Percentiles rank a stretch among this genome's conserved stretches.
phyloP scores from a whole-genome alignment of 176 grass and related monocot genomes.

The Pontederia crassipes region DNA sequence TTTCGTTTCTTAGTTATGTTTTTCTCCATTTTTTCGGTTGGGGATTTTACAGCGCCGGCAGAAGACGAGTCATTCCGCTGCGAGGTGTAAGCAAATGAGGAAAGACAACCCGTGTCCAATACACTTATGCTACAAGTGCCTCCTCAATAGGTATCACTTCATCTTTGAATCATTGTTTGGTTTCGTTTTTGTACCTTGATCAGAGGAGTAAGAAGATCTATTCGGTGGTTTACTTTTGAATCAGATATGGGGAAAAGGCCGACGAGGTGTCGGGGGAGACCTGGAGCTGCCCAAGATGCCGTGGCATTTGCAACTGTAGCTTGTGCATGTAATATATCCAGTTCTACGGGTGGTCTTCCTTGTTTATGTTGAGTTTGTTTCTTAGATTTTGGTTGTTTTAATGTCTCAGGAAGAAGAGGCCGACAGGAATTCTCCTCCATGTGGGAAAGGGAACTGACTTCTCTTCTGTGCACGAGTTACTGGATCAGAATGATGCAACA shows the following conservation, averaged over 20 bases:
- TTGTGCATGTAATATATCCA: slow-evolving; percentile 61
- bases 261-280: slow-evolving; percentile 32
- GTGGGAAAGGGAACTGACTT: slow-evolving; percentile 65
- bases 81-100: slow-evolving; percentile 52
- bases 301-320: slow-evolving; percentile 91
- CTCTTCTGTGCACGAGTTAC: slow-evolving; percentile 61
- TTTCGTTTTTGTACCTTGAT: neutral
- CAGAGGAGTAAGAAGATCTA: neutral
- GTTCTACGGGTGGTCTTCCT: neutral
- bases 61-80: slow-evolving; percentile 67
- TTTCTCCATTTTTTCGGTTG: neutral
- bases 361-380: too few relatives aligned
- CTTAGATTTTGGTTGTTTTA: neutral
- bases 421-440: slow-evolving; percentile 77
- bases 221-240: neutral
- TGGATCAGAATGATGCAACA: slow-evolving; percentile 38
- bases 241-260: slow-evolving; percentile 72
- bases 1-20: neutral
- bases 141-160: slow-evolving; percentile 49
- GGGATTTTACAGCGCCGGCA: slow-evolving; percentile 60
- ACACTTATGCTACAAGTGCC: slow-evolving; percentile 73
- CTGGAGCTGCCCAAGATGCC: slow-evolving; percentile 92
- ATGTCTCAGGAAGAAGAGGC: slow-evolving; percentile 69
- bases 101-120: slow-evolving; percentile 51
- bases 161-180: neutral